Percentiles rank a stretch among this genome's conserved stretches.
Evolutionary conservation across 371 early-diverging fungal genomes (phyloP).

Genomic region (Syncephalastrum monosporum): DNA sequence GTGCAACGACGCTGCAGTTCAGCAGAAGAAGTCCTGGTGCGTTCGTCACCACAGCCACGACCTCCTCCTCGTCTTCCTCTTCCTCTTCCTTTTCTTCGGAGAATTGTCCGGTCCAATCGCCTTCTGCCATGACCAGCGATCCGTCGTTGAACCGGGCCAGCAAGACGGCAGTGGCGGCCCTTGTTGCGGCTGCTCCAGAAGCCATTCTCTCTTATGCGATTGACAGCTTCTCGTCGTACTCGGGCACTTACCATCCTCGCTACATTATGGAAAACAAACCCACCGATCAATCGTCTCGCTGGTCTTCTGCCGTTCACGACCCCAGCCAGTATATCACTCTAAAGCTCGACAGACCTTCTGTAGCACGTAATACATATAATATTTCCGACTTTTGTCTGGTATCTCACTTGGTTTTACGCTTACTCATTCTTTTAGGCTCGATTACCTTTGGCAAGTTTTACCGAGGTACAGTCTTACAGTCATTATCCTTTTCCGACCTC

Average conservation of each 20-base stretch:
- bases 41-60: no score
- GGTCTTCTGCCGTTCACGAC: constrained; percentile 83
- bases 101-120: constrained; percentile 1
- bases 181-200: constrained; percentile 8
- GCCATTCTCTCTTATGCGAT: constrained; percentile 49
- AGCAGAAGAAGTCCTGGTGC: no score
- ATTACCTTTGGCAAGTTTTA: constrained; percentile 96
- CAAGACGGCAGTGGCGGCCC: background rate
- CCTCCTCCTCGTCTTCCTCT: background rate
- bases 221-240: constrained; percentile 69
- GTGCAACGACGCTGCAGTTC: background rate
- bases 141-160: background rate
- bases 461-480: constrained; percentile 63
- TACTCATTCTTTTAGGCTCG: constrained; percentile 45
- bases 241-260: constrained; percentile 74
- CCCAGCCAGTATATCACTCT: constrained; percentile 81
- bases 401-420: background rate
- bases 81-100: constrained; percentile 1
- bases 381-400: constrained; percentile 4
- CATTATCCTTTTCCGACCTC: constrained; percentile 21
- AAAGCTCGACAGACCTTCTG: constrained; percentile 66
- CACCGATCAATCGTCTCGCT: constrained; percentile 77
- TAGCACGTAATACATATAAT: constrained; percentile 62
- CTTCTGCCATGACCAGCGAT: background rate
- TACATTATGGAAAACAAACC: constrained; percentile 78